These are phyloP conservation scores for Coemansia sp. DNA, from an alignment of 192 early-diverging fungal genomes.

Conservation along the genomic window DNA sequence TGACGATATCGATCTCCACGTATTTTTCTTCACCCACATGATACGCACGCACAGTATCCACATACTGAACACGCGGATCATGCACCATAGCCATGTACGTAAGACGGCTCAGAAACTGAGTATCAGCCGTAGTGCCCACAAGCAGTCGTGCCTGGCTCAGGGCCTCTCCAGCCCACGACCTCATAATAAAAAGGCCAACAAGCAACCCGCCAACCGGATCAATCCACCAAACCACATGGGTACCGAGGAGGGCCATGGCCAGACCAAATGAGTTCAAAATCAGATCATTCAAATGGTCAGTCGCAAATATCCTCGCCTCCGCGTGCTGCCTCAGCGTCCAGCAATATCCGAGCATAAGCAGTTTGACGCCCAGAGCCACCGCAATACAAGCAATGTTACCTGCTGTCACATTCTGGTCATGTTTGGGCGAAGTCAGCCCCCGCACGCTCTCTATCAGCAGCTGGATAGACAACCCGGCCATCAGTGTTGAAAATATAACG, in stretches of 20 bases:
- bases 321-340: conserved; percentile 34
- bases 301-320: conserved; percentile 57
- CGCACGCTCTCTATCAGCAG: conserved; percentile 65
- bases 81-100: conserved; percentile 82
- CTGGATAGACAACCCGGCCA: conserved; percentile 66
- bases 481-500: conserved; percentile 67
- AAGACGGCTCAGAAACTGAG: conserved; percentile 68
- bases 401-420: conserved; percentile 44
- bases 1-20: conserved; percentile 91
- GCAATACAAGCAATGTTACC: conserved; percentile 55
- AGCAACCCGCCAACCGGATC: conserved; percentile 66
- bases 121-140: conserved; percentile 73
- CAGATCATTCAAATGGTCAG: conserved; percentile 70
- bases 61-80: conserved; percentile 56
- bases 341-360: conserved; percentile 61
- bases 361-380: conserved; percentile 57
- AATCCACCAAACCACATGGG: conserved; percentile 59
- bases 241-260: conserved; percentile 60
- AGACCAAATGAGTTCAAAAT: conserved; percentile 65
- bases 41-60: conserved; percentile 79
- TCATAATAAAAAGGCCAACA: conserved; percentile 62
- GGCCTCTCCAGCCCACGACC: conserved; percentile 60
- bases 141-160: conserved; percentile 67
- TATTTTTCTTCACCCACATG: conserved; percentile 77
- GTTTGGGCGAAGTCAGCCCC: conserved; percentile 50